Evolutionary conservation across 345 rosid species (phyloP).

Genomic region (Eucalyptus globulus): DNA sequence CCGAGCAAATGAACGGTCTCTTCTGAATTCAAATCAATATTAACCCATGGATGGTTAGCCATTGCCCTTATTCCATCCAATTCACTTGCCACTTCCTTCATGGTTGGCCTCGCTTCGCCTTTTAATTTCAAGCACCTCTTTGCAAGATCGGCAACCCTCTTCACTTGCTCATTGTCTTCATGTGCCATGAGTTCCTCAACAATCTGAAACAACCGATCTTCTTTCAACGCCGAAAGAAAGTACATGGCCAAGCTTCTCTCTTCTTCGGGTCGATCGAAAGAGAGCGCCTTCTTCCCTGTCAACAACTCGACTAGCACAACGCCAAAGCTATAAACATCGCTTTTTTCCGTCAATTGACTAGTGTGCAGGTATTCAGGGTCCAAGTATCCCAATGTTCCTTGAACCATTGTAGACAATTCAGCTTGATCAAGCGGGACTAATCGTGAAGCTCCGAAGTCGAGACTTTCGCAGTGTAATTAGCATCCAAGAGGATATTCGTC

Average conservation of each 20-base stretch:
- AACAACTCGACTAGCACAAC: slow-evolving; percentile 28
- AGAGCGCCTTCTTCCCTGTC: slow-evolving; percentile 13
- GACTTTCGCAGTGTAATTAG: slow-evolving; percentile 15
- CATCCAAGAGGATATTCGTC: too few relatives aligned
- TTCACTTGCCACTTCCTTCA: slow-evolving; percentile 12
- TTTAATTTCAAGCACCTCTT: not conserved
- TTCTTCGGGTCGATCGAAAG: slow-evolving; percentile 3
- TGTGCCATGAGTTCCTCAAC: not conserved
- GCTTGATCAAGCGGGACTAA: slow-evolving; percentile 26
- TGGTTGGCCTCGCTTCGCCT: slow-evolving; percentile 16
- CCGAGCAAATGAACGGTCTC: slow-evolving; percentile 1
- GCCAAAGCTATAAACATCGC: slow-evolving; percentile 34
- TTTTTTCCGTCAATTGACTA: slow-evolving; percentile 16
- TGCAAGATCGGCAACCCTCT: not conserved
- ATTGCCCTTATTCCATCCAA: not conserved
- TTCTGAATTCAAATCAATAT: not conserved
- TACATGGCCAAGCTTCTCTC: not conserved
- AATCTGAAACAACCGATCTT: not conserved
- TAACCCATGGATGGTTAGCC: slow-evolving; percentile 2
- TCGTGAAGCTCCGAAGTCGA: slow-evolving; percentile 36
- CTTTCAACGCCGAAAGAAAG: slow-evolving; percentile 1
- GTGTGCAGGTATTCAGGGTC: slow-evolving; percentile 31
- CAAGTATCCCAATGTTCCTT: slow-evolving; percentile 37
- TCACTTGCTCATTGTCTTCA: not conserved
- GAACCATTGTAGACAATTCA: slow-evolving; percentile 27